These are phyloP conservation scores for Neurospora hispaniola DNA, from an alignment of 495 filamentous ascomycete genomes.

Conservation along the genomic window DNA sequence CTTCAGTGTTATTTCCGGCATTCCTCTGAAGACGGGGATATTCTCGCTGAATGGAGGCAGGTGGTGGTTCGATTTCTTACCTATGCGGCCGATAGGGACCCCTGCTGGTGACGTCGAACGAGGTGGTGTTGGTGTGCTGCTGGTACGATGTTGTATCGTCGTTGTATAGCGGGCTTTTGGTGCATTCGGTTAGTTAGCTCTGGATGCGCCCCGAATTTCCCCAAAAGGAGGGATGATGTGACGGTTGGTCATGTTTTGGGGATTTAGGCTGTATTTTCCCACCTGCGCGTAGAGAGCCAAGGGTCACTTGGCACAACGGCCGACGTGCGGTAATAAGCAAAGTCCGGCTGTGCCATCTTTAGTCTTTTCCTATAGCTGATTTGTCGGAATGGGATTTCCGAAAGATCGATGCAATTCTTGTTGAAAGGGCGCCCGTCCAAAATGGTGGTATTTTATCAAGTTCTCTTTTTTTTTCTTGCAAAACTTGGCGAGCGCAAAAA, in stretches of 20 bases:
- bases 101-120: constrained; percentile 21
- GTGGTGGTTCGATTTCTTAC: constrained; percentile 26
- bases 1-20: constrained; percentile 30
- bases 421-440: background rate
- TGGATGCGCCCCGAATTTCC: constrained; percentile 10
- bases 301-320: constrained; percentile 32
- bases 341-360: constrained; percentile 33
- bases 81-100: constrained; percentile 33
- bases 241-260: background rate
- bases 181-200: constrained; percentile 19
- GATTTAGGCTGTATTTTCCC: constrained; percentile 20
- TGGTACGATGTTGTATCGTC: constrained; percentile 18
- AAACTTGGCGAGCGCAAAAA: constrained; percentile 11
- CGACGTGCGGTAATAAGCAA: constrained; percentile 30
- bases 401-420: constrained; percentile 4
- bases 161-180: constrained; percentile 31
- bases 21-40: constrained; percentile 16
- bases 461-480: constrained; percentile 1
- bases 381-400: constrained; percentile 3
- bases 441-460: constrained; percentile 7
- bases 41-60: constrained; percentile 2
- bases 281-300: constrained; percentile 38
- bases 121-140: constrained; percentile 7
- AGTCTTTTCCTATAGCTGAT: constrained; percentile 1
- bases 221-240: background rate